Evolutionary conservation across 2,329 filamentous ascomycete genomes (phyloP), one percentile per base, ranked within the genome.

Genomic region (Xylaria arbuscula): DNA sequence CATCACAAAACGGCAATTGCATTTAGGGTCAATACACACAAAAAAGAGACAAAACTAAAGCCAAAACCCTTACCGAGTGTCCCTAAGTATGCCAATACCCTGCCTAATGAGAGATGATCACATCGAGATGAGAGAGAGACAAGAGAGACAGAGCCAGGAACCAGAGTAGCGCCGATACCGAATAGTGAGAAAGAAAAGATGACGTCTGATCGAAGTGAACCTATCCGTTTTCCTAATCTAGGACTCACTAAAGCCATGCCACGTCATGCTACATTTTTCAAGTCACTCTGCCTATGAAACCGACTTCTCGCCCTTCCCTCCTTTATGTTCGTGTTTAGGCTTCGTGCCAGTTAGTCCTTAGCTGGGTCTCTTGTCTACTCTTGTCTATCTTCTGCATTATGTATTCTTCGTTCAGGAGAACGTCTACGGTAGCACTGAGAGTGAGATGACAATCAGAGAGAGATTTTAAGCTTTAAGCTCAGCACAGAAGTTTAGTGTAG

Each of bases 1-100:
- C 73, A 75, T 76, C 72, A 70, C 74, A 47, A 73, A 76, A 75
- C 73, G 74, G 67, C 67, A 72, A 70, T 68, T 68, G 67, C 67
- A 70, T 72, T 70, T 72, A 68, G 63, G 65, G 65, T 62, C 64
- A 69, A 69, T 55, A 60, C 65, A 60, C 17, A 45, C n/a, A 65
- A 69, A 56, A 59, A 68, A 60, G 58, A 63, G 59, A 67, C 17
- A 51, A 72, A 63, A 67, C 54, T 54, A 59, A 70, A 62, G 62
- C 51, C 36, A 65, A 68, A 69, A 62, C 61, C 60, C 50, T 38
- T 19, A 59, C 45, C 56, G 6, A 67, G 13, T 61, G 38, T 66
- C 57, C 59, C 57, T 54, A 40, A 47, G 58, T 64, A 55, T 58
- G 34, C 55, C 56, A 24, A 68, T 19, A 64, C 48, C 56, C 61